Percentiles rank a stretch among this genome's conserved stretches.
These are phyloP conservation scores for Wickerhamiella kazuoi DNA, from an alignment of 805 yeast genomes.

Conservation along the genomic window DNA sequence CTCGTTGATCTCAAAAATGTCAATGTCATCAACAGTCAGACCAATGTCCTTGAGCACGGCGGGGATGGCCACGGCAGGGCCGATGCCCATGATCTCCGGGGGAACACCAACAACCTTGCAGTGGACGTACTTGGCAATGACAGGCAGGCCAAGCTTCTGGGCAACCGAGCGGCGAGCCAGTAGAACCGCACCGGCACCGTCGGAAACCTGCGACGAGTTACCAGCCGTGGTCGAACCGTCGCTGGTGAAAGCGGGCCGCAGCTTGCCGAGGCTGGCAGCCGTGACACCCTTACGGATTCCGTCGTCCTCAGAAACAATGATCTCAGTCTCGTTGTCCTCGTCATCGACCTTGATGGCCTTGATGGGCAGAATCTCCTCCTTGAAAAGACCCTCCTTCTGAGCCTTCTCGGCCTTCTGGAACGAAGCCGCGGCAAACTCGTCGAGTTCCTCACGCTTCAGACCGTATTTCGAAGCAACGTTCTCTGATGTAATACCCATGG, in stretches of 20 bases:
- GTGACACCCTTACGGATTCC: slow-evolving; percentile 86
- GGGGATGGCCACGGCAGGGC: slow-evolving; percentile 94
- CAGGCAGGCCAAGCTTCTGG: slow-evolving; percentile 47
- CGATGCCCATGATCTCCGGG: slow-evolving; percentile 95
- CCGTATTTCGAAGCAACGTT: slow-evolving; percentile 57
- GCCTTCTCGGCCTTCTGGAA: slow-evolving; percentile 74
- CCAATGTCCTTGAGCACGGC: slow-evolving; percentile 47
- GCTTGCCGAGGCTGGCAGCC: slow-evolving; percentile 49
- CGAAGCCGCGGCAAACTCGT: slow-evolving; percentile 74
- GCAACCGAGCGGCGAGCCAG: slow-evolving; percentile 78
- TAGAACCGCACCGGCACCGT: slow-evolving; percentile 85
- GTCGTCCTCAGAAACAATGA: slow-evolving; percentile 51
- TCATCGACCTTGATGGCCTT: slow-evolving; percentile 38
- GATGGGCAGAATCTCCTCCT: slow-evolving; percentile 78
- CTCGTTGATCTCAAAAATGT: slow-evolving; percentile 78
- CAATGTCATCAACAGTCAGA: slow-evolving; percentile 44
- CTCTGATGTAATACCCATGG: slow-evolving; percentile 95
- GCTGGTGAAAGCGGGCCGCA: slow-evolving; percentile 72
- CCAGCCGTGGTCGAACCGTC: slow-evolving; percentile 90
- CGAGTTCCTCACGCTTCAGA: slow-evolving; percentile 58
- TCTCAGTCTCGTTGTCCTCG: slow-evolving; percentile 38
- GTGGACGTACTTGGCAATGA: slow-evolving; percentile 64
- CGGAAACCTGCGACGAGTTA: slow-evolving; percentile 88
- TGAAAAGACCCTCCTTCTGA: slow-evolving; percentile 50
- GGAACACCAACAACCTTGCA: slow-evolving; percentile 82